A percentile compares a stretch with the other conserved stretches of the same genome.
Conservation (phyloP, 495 filamentous ascomycete genomes). For the Aspergillus cristatus region DNA sequence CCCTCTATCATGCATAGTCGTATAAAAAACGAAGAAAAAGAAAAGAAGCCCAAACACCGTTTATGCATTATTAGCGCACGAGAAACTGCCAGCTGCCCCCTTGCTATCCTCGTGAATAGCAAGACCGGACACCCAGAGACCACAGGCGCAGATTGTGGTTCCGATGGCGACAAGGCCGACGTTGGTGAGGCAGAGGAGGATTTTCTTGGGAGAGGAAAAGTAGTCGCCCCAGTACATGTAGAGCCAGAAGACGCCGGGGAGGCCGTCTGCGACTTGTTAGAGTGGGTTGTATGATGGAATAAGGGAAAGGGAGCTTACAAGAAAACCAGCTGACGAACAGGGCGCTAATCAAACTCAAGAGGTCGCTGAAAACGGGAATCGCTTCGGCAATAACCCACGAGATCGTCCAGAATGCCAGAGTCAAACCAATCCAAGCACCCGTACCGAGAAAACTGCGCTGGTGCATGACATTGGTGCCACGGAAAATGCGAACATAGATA, state of each 20-base stretch:
- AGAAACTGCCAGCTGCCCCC: conserved; percentile 21
- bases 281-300: not conserved
- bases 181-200: conserved; percentile 27
- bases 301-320: conserved; percentile 4
- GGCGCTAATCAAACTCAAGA: conserved; percentile 42
- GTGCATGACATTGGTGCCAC: conserved; percentile 47
- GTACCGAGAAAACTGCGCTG: conserved; percentile 36
- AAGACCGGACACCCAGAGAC: conserved; percentile 29
- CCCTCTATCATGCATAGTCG: too few species aligned
- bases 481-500: conserved; percentile 54
- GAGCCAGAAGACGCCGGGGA: conserved; percentile 37
- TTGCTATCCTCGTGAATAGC: conserved; percentile 20
- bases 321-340: conserved; percentile 32
- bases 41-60: too few species aligned
- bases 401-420: conserved; percentile 46
- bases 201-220: conserved; percentile 26
- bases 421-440: conserved; percentile 49
- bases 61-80: conserved; percentile 22
- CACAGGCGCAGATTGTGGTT: conserved; percentile 26
- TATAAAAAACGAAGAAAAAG: too few species aligned
- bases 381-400: conserved; percentile 66
- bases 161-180: conserved; percentile 23
- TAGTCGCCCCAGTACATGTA: conserved; percentile 30
- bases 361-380: conserved; percentile 61
- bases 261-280: conserved; percentile 18